Percentiles rank a stretch among this genome's conserved stretches.
phyloP scores from a whole-genome alignment of 192 early-diverging fungal species.

The Coemansia sp. region DNA sequence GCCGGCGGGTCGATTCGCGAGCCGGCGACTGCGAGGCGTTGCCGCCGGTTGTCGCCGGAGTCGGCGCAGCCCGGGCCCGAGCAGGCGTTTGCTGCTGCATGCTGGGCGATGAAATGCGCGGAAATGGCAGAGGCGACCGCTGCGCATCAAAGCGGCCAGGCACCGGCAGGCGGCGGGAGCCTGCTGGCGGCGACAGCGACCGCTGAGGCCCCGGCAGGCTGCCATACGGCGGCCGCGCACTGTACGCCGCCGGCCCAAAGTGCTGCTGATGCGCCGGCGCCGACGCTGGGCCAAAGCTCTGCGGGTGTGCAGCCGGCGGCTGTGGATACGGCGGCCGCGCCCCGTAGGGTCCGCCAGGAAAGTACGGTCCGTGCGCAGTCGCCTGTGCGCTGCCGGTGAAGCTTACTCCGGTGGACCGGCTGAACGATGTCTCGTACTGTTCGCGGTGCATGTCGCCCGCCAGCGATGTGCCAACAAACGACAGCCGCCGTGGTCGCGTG shows the following conservation, averaged over 20 bases:
- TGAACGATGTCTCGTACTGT: constrained; percentile 51
- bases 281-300: constrained; percentile 25
- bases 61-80: constrained; percentile 1
- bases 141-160: constrained; percentile 25
- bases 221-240: constrained; percentile 17
- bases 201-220: constrained; percentile 20
- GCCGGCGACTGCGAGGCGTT: constrained; percentile 47
- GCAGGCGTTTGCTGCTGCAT: constrained; percentile 13
- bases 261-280: constrained; percentile 45
- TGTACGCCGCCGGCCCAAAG: constrained; percentile 22
- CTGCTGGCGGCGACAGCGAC: constrained; percentile 40
- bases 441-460: constrained; percentile 29
- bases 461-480: constrained; percentile 33
- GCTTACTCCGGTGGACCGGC: constrained; percentile 39
- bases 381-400: constrained; percentile 23
- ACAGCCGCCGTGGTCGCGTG: constrained; percentile 37
- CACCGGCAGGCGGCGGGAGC: constrained; percentile 22
- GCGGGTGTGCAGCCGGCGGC: constrained; percentile 19
- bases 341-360: constrained; percentile 2
- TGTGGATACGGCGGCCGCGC: constrained; percentile 1
- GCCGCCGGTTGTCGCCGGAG: constrained; percentile 2
- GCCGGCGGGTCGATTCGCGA: constrained; percentile 51
- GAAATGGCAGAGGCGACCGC: constrained; percentile 49
- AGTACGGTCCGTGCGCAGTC: constrained; percentile 33
- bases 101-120: constrained; percentile 50